Base-by-base conservation (phyloP, 2,329 filamentous ascomycete genomes). In the Dendrostoma leiphaemia region DNA sequence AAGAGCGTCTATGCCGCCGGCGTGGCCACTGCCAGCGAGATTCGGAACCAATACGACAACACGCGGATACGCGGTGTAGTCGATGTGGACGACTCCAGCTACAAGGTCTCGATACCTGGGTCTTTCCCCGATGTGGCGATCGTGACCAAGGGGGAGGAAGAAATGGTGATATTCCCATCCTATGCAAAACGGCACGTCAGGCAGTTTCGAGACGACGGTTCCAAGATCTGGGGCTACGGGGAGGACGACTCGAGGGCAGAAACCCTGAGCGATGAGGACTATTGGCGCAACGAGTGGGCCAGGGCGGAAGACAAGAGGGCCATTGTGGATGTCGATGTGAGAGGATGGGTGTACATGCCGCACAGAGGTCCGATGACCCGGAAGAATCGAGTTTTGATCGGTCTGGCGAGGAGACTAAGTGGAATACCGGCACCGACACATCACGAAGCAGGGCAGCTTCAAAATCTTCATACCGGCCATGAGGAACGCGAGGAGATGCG, bases 131-230 rank as follows among this genome's bases (percentile, higher is more conserved):
- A 96, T 62, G 88, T 90, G 17, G 83, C 88, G n/a, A 89, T 96
- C 56, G 83, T 88, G 15, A 82, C 85, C 10, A 86, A 85, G 58
- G 92, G 90, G 12, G 83, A 91, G 57, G 91, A 97, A 68, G 90
- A 97, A 73, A 90, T 99, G 85, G 84, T 99, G 9, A 69, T 99
- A 23, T 99, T 99, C 62, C 94, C 94, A 0, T 97, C 91, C 50
- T 99, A 99, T 68, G 91, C 90, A 8, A 85, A 92, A 65, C 80
- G 79, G 57, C 88, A 95, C 67, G 70, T 82, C 31, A 86, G 79
- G 56, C 85, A 93, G 68, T 71, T 80, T 35, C 86, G 72, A 66
- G 68, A 70, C 59, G 69, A 69, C n/a, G 71, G 70, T 61, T 62
- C 60, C 51, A 60, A 64, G 28, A 21, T 34, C 6, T 44, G 40